These are phyloP conservation scores for Penicillium flavigenum DNA, from an alignment of 495 filamentous ascomycete species.

Conservation along the genomic window DNA sequence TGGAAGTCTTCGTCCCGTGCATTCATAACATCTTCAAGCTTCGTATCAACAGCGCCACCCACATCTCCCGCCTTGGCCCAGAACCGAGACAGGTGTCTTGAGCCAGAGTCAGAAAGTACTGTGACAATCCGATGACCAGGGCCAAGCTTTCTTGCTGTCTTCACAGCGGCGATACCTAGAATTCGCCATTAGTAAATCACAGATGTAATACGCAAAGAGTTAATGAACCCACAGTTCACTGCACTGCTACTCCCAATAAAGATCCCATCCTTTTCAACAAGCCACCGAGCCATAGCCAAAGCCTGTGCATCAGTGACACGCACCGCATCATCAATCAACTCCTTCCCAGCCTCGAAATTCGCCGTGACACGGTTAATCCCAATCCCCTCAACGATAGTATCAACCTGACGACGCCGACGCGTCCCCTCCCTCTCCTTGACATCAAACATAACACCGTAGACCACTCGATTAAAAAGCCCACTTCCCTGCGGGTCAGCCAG, in stretches of 20 bases:
- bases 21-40: constrained; percentile 53
- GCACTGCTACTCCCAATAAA: constrained; percentile 93
- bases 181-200: constrained; percentile 7
- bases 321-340: constrained; percentile 85
- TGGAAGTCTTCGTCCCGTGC: constrained; percentile 38
- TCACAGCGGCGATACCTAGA: constrained; percentile 76
- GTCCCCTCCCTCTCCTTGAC: constrained; percentile 85
- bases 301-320: constrained; percentile 91
- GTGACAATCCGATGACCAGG: constrained; percentile 84
- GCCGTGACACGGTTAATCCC: constrained; percentile 89
- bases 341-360: constrained; percentile 85
- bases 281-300: constrained; percentile 85
- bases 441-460: constrained; percentile 95
- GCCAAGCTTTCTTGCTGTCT: constrained; percentile 71
- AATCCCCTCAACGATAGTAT: constrained; percentile 95
- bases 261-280: constrained; percentile 94
- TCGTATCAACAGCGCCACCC: constrained; percentile 54
- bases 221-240: constrained; percentile 73
- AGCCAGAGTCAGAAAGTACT: constrained; percentile 86
- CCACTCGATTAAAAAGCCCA: constrained; percentile 86
- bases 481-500: constrained; percentile 94
- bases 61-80: constrained; percentile 80
- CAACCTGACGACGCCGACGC: constrained; percentile 81
- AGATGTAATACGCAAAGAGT: constrained; percentile 3
- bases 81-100: constrained; percentile 89